Base-by-base conservation (phyloP, 352 stramenopile species). In the Phytophthora tubulina region DNA sequence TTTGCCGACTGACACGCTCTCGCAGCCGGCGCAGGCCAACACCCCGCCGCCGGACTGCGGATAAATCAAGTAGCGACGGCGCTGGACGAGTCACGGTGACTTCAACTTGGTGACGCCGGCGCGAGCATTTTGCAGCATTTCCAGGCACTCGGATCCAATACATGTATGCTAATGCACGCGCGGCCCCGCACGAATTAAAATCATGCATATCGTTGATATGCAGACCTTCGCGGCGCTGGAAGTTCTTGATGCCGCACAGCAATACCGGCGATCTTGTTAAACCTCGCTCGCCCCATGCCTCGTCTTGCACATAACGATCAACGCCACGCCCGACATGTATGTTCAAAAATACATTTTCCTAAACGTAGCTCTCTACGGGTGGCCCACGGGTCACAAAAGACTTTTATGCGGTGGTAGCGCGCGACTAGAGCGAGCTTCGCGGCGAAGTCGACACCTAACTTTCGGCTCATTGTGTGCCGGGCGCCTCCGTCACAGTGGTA, bases 401-500 rank as follows among this genome's bases (percentile, higher is more conserved):
- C 44, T 31, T 9, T 21, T 31, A 27, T n/a, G n/a, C 13, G 7
- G 44, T 50, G 44, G 44, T 50, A 32, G 44, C 6, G 6, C 44
- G 44, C 44, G 44, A 50, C n/a, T 13, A 31, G 44, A 27, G 13
- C 5, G 6, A 50, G 11, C 17, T 50, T 15, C 44, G 2, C 21
- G 1, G 21, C 21, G 1, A 27, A 27, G 21, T 27, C 2, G 21
- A 31, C 44, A 50, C 42, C 42, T 9, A 27, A 49, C 42, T 49
- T 32, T 50, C 17, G 9, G 44, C 21, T 17, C 44, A 31, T 30
- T 50, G n/a, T 56, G 49, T 56, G 49, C 49, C 49, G 49, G 49
- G 49, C 49, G 21, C 21, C 21, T 27, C 49, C 32, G n/a, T n/a
- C 27, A 56, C 49, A 56, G 49, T 56, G 49, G 49, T 14, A 56